phyloP scores from a whole-genome alignment of 2,329 filamentous ascomycete genomes.

The Xylariaceae sp. region DNA sequence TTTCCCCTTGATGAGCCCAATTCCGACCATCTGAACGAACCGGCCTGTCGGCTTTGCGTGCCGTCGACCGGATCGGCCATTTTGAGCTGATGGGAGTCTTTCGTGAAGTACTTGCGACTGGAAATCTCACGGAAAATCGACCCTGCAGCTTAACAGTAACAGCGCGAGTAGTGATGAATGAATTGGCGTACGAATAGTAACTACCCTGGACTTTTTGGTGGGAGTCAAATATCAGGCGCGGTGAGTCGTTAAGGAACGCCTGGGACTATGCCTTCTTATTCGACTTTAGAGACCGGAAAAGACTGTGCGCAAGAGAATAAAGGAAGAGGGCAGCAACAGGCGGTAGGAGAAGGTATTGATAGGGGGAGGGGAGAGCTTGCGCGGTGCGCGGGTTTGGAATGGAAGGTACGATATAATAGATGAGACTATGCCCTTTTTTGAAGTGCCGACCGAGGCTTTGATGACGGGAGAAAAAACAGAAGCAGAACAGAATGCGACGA shows the following conservation, averaged over 20 bases:
- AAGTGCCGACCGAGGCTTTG: too few species aligned
- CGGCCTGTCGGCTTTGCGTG: not conserved
- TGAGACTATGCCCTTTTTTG: too few species aligned
- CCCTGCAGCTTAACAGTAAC: not conserved
- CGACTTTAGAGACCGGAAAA: not conserved
- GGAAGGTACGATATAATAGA: too few species aligned
- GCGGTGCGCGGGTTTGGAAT: too few species aligned
- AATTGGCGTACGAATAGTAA: not conserved
- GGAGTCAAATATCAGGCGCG: constrained; percentile 1
- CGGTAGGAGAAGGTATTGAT: too few species aligned
- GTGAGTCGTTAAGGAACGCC: not conserved
- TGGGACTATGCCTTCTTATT: not conserved
- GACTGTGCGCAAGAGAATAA: not conserved
- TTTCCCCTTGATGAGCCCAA: constrained; percentile 5
- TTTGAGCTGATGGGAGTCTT: constrained; percentile 3
- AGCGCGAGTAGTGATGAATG: not conserved
- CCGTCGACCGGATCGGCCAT: constrained; percentile 17
- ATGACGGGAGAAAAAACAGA: too few species aligned
- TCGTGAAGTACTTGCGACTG: constrained; percentile 7
- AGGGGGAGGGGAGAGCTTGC: too few species aligned
- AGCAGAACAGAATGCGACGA: too few species aligned
- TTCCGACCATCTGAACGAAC: not conserved
- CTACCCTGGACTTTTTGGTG: too few species aligned
- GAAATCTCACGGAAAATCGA: not conserved
- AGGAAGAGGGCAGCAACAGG: not conserved